Evolutionary conservation across 129 eudicot genomes (phyloP), one percentile per base, ranked within the genome.

Genomic region (Ambrosia artemisiifolia): DNA sequence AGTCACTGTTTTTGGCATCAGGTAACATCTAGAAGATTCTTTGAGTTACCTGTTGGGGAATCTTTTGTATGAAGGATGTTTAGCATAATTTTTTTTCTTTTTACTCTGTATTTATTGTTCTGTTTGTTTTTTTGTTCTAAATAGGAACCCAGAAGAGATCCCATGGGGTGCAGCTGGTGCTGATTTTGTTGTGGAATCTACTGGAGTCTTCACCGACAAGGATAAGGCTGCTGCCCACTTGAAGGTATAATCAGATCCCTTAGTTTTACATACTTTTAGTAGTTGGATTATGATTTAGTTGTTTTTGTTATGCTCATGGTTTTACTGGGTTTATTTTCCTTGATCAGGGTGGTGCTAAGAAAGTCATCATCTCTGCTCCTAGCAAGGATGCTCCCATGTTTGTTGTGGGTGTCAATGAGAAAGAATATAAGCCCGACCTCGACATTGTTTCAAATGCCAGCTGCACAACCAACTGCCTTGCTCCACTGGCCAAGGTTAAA

Each of bases 331-430:
- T 14, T 18, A 11, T 74, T 60, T 74, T 70, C 14, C 61, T 10
- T 76, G 38, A 51, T 53, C 75, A 90, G 97, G 97, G 95, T 80
- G 97, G 97, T 54, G 97, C 97, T 7, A 91, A 91, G 92, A 91
- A 91, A 80, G 97, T 91, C 57, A 83, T 90, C 32, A 90, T 90
- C 51, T 90, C 96, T 32, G 96, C 96, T 51, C 96, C 96, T 5
- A 90, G 97, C 83, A 88, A 88, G 69, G 92, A 91, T 80, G 97
- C 97, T 24, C 97, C 97, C 43, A 91, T 91, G 97, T 91, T 91
- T 75, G 97, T 91, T 72, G 85, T 91, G 13, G 97, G 97, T 68
- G 97, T 91, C 53, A 91, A 91, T 56, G 97, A 91, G 86, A 82
- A 85, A 38, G 92, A 88, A 80, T 91, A 91, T 82, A 91, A 79